phyloP scores from a whole-genome alignment of 345 rosid species.

The Physaria fendleri region DNA sequence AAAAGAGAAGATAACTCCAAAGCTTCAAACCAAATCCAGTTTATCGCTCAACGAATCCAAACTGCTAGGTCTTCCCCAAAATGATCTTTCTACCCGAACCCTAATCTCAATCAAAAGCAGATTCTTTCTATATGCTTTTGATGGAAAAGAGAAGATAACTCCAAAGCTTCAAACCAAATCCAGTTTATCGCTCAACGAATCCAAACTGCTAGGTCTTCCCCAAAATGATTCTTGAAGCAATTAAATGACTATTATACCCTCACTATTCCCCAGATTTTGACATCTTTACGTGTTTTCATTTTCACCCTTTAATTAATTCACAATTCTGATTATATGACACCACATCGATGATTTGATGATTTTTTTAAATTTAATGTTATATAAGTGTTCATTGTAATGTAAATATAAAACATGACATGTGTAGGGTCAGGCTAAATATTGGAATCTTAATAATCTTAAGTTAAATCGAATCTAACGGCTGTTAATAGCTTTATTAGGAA shows the following conservation, averaged over 20 bases:
- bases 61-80: slow-evolving; percentile 15
- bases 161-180: neutral
- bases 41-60: neutral
- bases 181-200: neutral
- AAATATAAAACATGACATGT: no score
- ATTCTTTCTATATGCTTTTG: neutral
- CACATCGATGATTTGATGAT: no score
- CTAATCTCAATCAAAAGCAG: neutral
- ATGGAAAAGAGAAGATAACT: neutral
- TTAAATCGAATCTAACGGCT: slow-evolving; percentile 3
- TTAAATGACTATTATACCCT: slow-evolving; percentile 7
- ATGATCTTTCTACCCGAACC: slow-evolving; percentile 38
- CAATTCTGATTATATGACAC: no score
- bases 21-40: neutral
- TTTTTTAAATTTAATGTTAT: no score
- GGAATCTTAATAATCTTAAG: neutral
- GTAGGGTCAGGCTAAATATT: no score
- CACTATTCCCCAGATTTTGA: neutral
- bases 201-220: neutral
- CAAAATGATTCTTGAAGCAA: no score
- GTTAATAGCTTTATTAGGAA: neutral
- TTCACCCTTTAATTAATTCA: no score
- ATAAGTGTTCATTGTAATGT: no score
- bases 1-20: neutral
- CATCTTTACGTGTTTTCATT: neutral